phyloP scores from a whole-genome alignment of 1,139 yeast species.

The Saccharomyces hybrid region DNA sequence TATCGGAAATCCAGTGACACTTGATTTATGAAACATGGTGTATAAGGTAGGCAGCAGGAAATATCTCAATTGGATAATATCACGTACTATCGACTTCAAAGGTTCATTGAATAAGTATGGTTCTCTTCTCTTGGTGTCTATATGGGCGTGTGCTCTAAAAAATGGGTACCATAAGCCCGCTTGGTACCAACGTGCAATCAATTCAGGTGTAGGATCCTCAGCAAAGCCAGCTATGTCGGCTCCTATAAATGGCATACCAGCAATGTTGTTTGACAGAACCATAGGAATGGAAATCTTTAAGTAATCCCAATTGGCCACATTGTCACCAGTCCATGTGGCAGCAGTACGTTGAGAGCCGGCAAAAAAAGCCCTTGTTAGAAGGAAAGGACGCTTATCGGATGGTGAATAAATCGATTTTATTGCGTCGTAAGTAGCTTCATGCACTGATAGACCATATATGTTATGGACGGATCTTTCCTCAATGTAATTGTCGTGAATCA shows the following conservation, averaged over 20 bases:
- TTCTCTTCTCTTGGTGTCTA: conserved; percentile 84
- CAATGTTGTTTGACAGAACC: conserved; percentile 72
- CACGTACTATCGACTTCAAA: conserved; percentile 55
- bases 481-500: conserved; percentile 67
- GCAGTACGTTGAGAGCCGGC: conserved; percentile 89
- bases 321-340: conserved; percentile 98
- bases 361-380: conserved; percentile 79
- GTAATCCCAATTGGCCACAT: conserved; percentile 87
- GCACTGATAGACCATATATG: conserved; percentile 69
- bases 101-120: conserved; percentile 85
- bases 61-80: conserved; percentile 68
- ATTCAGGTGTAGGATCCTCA: conserved; percentile 76
- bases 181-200: conserved; percentile 90
- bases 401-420: conserved; percentile 43
- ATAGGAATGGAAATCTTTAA: conserved; percentile 75
- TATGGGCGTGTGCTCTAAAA: conserved; percentile 93
- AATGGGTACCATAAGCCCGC: conserved; percentile 94
- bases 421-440: conserved; percentile 70
- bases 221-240: conserved; percentile 97
- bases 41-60: conserved; percentile 69
- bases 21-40: conserved; percentile 67
- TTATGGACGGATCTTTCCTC: conserved; percentile 92
- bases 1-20: conserved; percentile 58
- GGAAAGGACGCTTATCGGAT: conserved; percentile 63
- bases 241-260: conserved; percentile 89